Evolutionary conservation across 148 eudicot species (phyloP).

Genomic region (Fagopyrum esculentum): DNA sequence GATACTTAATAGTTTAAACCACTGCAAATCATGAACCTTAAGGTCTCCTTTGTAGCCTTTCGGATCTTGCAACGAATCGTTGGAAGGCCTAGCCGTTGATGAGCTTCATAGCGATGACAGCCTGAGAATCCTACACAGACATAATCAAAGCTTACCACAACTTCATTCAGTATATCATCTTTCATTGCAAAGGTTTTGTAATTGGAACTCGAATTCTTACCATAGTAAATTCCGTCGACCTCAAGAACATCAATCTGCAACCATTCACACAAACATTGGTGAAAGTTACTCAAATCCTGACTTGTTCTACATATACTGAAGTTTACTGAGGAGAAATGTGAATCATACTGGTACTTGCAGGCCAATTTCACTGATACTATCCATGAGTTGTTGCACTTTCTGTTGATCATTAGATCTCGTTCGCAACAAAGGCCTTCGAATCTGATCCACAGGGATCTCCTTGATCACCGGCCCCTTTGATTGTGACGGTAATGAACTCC

Average conservation of each 20-base stretch:
- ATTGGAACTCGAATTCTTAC: constrained; percentile 24
- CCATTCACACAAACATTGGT: background rate
- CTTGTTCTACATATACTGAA: background rate
- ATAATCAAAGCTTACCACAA: background rate
- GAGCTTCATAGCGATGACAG: constrained; percentile 97
- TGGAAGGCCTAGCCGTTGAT: constrained; percentile 89
- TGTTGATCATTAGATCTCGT: constrained; percentile 82
- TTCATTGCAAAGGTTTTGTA: background rate
- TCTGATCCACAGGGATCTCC: constrained; percentile 78
- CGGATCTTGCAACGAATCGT: constrained; percentile 93
- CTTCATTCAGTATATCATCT: background rate
- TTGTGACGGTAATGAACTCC: constrained; percentile 51
- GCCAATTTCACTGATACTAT: constrained; percentile 76
- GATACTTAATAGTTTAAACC: background rate
- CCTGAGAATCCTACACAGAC: constrained; percentile 80
- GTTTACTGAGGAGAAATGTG: background rate
- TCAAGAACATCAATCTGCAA: constrained; percentile 97
- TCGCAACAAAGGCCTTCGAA: constrained; percentile 88
- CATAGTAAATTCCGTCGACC: constrained; percentile 90
- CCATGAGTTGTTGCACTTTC: constrained; percentile 88
- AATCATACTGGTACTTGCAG: constrained; percentile 90
- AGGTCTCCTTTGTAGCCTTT: constrained; percentile 87
- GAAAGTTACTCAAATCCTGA: background rate
- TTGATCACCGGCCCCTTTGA: constrained; percentile 65
- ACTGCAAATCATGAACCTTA: constrained; percentile 41